Evolutionary conservation across 2,329 filamentous ascomycete genomes (phyloP).

Genomic region (Byssoonygena ceratinophila): DNA sequence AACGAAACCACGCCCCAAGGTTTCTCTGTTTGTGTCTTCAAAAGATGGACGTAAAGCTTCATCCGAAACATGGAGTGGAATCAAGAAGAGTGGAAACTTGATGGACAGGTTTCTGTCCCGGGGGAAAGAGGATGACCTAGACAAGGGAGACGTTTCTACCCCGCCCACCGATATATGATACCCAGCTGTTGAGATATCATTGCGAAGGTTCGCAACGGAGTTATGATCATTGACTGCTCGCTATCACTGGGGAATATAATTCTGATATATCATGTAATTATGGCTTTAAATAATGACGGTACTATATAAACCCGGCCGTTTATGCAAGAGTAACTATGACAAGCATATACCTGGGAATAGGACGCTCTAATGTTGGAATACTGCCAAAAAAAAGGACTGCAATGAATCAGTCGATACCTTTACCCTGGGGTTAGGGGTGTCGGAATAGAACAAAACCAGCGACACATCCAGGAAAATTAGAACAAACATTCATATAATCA

Average conservation of each 20-base stretch:
- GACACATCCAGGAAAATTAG: neutral
- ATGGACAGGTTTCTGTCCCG: conserved; percentile 5
- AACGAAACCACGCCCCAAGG: conserved; percentile 48
- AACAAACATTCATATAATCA: neutral
- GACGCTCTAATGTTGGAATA: neutral
- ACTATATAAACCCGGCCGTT: neutral
- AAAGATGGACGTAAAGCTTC: neutral
- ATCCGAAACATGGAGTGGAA: conserved; percentile 4
- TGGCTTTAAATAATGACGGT: neutral
- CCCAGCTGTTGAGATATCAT: neutral
- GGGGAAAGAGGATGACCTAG: neutral
- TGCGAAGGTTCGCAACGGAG: neutral
- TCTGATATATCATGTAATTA: neutral
- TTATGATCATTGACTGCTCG: neutral
- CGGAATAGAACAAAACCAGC: neutral
- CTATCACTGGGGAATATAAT: neutral
- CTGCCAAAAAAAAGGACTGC: neutral
- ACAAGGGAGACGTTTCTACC: neutral
- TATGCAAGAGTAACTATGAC: neutral
- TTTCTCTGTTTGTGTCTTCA: conserved; percentile 29
- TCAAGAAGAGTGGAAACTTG: conserved; percentile 7
- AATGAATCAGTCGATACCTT: neutral
- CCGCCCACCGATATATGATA: neutral
- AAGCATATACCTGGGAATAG: neutral
- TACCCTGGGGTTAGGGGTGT: neutral